Evolutionary conservation across 345 rosid species (phyloP).

Genomic region (Sapria himalayana): DNA sequence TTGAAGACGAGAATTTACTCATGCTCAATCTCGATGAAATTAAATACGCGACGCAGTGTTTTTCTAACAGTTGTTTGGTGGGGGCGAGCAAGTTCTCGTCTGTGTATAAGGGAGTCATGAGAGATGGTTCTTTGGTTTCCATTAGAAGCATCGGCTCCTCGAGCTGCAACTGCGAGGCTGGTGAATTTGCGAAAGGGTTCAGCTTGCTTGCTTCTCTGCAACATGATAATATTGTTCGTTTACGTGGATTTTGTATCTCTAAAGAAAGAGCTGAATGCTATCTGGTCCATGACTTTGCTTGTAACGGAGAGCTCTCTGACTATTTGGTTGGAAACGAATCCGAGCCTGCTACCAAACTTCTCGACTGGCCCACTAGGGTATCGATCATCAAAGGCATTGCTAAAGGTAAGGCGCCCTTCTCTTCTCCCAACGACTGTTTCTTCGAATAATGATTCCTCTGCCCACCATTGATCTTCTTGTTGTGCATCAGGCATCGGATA

Average conservation of each 20-base stretch:
- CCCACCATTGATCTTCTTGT: not conserved
- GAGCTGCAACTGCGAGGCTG: constrained; percentile 80
- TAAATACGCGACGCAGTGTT: constrained; percentile 82
- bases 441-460: not conserved
- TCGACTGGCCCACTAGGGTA: constrained; percentile 59
- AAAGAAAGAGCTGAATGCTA: constrained; percentile 72
- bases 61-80: constrained; percentile 49
- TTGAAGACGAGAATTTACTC: constrained; percentile 26
- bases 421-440: not conserved
- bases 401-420: constrained; percentile 27
- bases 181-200: constrained; percentile 59
- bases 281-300: constrained; percentile 61
- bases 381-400: constrained; percentile 73
- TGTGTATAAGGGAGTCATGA: constrained; percentile 53
- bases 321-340: constrained; percentile 51
- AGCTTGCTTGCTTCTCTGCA: constrained; percentile 42
- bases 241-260: constrained; percentile 81
- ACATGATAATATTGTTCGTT: constrained; percentile 54
- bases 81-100: constrained; percentile 54
- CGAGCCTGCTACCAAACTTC: constrained; percentile 26
- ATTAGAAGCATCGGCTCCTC: constrained; percentile 56
- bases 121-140: constrained; percentile 69
- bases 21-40: constrained; percentile 68
- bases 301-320: constrained; percentile 51
- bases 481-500: constrained; percentile 43